Base-by-base conservation (phyloP, 2,329 filamentous ascomycete species). In the Calonectria henricotiae region DNA sequence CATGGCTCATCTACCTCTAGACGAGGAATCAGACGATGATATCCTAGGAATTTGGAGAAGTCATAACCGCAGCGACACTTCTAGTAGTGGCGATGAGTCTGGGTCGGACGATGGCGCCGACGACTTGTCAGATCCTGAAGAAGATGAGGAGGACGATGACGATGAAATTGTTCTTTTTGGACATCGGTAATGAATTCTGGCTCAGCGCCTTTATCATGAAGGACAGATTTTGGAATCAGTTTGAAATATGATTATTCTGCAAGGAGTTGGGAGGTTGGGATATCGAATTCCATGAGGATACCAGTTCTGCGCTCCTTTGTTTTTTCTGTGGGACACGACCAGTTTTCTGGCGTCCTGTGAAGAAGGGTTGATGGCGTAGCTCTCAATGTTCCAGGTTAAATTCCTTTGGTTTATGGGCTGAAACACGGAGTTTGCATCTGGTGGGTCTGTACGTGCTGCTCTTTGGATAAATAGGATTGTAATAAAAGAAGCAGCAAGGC, bases 11-110 rank as follows among this genome's bases (percentile, higher is more conserved):
- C 68, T 78, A 0, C 68, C 79, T n/a, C 77, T 78, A 8, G 80
- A 85, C 12, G 82, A 83, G 9, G 87, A 89, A 17, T 87, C 87
- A 0, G 86, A 88, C 20, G 85, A 86, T 9, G 89, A 90, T 66
- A 87, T 91, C 68, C 76, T 91, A 35, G 86, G 87, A 35, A 86
- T 92, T 61, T 91, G 89, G 88, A 85, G 78, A 54, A 83, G 80
- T 11, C 81, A 83, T 13, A 84, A 84, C 6, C 84, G 85, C 2
- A 82, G 83, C 23, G 85, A 86, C 2, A 84, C 83, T n/a, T 84
- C 83, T 4, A 83, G 80, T 8, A 85, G 86, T 7, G 86, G 87
- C 2, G 86, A 86, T 23, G 86, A 87, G 1, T 82, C 83, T 20
- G 85, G 85, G 25, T 84, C 86, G 4, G 86, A 86, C 25, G 78